Evolutionary conservation across 2,329 filamentous ascomycete species (phyloP), one percentile per base, ranked within the genome.

Genomic region (Ophiosphaerella korrae): DNA sequence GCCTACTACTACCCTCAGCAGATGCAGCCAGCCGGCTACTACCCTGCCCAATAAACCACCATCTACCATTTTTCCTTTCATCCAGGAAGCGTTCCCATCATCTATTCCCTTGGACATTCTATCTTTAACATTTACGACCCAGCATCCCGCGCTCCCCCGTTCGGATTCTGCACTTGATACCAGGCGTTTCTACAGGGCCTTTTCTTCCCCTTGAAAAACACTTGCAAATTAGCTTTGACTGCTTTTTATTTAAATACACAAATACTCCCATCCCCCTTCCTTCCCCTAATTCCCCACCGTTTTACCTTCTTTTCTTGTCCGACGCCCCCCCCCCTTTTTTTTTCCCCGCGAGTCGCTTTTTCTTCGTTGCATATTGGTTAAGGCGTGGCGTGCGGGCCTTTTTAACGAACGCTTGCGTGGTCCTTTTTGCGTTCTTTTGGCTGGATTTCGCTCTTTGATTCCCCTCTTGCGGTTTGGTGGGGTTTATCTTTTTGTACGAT

Each of bases 1-100:
- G 81, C 78, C 55, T 84, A 81, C 68, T 84, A 77, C 81, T 84
- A 77, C 81, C 83, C 65, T 81, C 86, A 71, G 80, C 80, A 53
- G 67, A 76, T 59, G 73, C 70, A 71, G 40, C 66, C 68, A 8
- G 49, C 63, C n/a, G 63, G 64, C 5, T 96, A 88, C 76, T 95
- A 92, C 51, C 70, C 64, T 6, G 56, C 67, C 23, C 70, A 75
- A 60, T 74, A 65, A 44, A 33, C 42, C 13, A 21, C 18, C 14
- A 14, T 21, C 31, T 35, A 3, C 9, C 37, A 7, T 8, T n/a
- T 3, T 43, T 24, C 12, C 11, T 14, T 36, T 18, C 24, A n/a
- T 16, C 11, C 8, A 8, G 38, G 32, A 35, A 45, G 21, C 14
- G 9, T 21, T 38, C 34, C 26, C 11, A 29, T 29, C 26, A 29